phyloP scores from a whole-genome alignment of 192 early-diverging fungal species.

The Thamnidium elegans region DNA sequence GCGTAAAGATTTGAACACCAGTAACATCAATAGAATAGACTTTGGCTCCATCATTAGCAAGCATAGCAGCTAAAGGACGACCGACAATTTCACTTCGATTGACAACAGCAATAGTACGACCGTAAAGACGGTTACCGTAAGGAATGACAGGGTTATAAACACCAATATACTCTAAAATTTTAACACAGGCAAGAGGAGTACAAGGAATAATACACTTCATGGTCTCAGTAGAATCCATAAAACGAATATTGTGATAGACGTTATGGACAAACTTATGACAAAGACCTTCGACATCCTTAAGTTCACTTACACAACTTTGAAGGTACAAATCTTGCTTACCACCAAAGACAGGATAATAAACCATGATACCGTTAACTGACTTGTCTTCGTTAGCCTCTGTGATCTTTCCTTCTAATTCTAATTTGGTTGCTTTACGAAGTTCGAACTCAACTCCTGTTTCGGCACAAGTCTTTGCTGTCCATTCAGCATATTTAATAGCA shows the following conservation, averaged over 20 bases:
- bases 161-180: conserved; percentile 92
- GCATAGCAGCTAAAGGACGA: conserved; percentile 91
- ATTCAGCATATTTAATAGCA: conserved; percentile 90
- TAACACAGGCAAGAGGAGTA: conserved; percentile 96
- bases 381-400: conserved; percentile 86
- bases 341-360: conserved; percentile 98
- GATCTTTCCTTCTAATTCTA: conserved; percentile 82
- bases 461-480: conserved; percentile 90
- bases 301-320: conserved; percentile 82
- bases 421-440: conserved; percentile 76
- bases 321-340: conserved; percentile 92
- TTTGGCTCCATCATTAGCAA: conserved; percentile 98
- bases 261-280: conserved; percentile 94
- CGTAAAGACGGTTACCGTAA: conserved; percentile 94
- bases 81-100: conserved; percentile 98
- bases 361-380: conserved; percentile 91
- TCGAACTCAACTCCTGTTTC: conserved; percentile 92
- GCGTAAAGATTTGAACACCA: conserved; percentile 77
- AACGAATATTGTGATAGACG: conserved; percentile 86
- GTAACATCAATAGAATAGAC: conserved; percentile 94
- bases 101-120: conserved; percentile 86
- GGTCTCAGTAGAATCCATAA: conserved; percentile 73
- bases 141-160: conserved; percentile 87
- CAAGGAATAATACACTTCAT: conserved; percentile 98
- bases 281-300: conserved; percentile 97